A percentile compares a stretch with the other conserved stretches of the same genome.
phyloP scores from a whole-genome alignment of 768 basidiomycete genomes.

The Mycena alexandri region DNA sequence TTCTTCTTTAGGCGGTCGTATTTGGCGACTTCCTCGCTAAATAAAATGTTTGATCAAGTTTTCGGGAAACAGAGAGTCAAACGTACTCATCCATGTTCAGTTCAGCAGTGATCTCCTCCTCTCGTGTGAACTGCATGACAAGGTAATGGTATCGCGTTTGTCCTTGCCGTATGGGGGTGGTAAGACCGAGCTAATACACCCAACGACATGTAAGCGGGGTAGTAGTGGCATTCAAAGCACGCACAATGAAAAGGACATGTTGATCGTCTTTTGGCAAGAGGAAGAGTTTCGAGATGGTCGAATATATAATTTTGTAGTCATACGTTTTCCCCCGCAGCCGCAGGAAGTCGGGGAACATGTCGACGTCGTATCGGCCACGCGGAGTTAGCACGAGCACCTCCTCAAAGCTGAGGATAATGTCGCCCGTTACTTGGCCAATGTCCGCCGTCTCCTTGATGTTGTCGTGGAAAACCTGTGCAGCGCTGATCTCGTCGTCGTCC shows the following conservation, averaged over 20 bases:
- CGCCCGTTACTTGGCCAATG: conserved; percentile 91
- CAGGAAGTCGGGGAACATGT: conserved; percentile 96
- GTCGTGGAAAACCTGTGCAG: conserved; percentile 97
- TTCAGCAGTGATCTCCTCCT: conserved; percentile 97
- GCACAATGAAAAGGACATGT: conserved; percentile 93
- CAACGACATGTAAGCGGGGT: conserved; percentile 12
- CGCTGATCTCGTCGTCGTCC: conserved; percentile 85
- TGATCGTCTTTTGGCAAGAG: conserved; percentile 96
- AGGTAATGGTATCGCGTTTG: conserved; percentile 98
- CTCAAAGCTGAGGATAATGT: conserved; percentile 93
- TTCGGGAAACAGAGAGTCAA: neutral
- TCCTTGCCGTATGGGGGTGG: conserved; percentile 95
- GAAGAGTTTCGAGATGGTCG: conserved; percentile 89
- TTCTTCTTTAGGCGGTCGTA: conserved; percentile 91
- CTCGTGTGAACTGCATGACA: conserved; percentile 97
- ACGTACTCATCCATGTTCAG: conserved; percentile 92
- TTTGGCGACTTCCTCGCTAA: conserved; percentile 80
- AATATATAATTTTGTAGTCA: conserved; percentile 97
- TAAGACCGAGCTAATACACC: conserved; percentile 80
- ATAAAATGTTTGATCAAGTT: conserved; percentile 12
- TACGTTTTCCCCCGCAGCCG: conserved; percentile 98
- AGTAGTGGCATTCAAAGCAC: conserved; percentile 44
- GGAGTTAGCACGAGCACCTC: conserved; percentile 96
- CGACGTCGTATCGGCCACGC: conserved; percentile 96
- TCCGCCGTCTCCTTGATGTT: conserved; percentile 96